Conservation (phyloP, 306 rosid species). For the Spatholobus suberectus region DNA sequence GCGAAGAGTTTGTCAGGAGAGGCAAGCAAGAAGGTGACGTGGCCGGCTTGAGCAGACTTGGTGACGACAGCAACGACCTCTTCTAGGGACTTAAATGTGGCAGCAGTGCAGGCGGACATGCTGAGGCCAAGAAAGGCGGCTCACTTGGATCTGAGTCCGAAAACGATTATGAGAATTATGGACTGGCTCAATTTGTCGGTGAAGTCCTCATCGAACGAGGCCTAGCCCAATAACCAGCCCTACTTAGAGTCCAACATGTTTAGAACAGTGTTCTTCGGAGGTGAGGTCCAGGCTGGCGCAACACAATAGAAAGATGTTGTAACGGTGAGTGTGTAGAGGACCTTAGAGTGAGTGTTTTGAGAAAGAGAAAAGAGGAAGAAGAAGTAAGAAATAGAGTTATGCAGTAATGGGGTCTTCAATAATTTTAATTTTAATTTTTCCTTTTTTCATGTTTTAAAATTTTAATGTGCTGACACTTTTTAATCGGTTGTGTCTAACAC, state of each 20-base stretch:
- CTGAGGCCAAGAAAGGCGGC: slow-evolving; percentile 80
- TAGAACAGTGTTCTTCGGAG: slow-evolving; percentile 67
- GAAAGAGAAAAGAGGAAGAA: slow-evolving; percentile 44
- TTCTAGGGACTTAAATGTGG: slow-evolving; percentile 62
- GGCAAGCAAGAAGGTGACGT: slow-evolving; percentile 70
- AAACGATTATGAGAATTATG: slow-evolving; percentile 64
- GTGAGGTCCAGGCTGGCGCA: too few species aligned
- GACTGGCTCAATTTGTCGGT: slow-evolving; percentile 79
- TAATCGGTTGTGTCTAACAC: too few species aligned
- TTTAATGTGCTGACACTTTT: too few species aligned
- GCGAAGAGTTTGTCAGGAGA: slow-evolving; percentile 56
- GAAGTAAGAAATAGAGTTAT: slow-evolving; percentile 45
- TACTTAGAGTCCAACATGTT: slow-evolving; percentile 63
- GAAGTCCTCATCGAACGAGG: slow-evolving; percentile 80
- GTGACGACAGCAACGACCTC: slow-evolving; percentile 80
- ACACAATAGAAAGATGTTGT: too few species aligned
- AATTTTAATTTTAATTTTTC: too few species aligned
- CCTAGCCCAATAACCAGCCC: slow-evolving; percentile 78
- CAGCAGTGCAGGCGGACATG: slow-evolving; percentile 48
- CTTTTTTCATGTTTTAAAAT: too few species aligned
- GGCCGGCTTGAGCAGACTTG: slow-evolving; percentile 72
- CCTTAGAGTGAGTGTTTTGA: slow-evolving; percentile 39
- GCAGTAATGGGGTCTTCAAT: too few species aligned
- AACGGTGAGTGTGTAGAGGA: slow-evolving; percentile 50
- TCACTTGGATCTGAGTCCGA: slow-evolving; percentile 75